phyloP scores from a whole-genome alignment of 2,329 filamentous ascomycete species.

The Diaporthe nobilis region DNA sequence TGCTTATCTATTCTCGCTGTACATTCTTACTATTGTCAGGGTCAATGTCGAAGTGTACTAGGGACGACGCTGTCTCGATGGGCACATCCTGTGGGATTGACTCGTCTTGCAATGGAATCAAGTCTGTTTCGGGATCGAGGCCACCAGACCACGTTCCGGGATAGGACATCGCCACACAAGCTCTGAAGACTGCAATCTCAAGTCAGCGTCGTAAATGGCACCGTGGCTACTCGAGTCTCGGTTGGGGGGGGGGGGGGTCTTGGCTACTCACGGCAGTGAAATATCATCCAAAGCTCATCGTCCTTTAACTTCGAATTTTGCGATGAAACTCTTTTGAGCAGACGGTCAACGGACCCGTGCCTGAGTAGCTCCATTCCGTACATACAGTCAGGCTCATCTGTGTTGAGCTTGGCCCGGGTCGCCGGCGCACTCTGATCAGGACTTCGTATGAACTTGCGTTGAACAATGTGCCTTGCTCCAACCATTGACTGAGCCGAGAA shows the following conservation, averaged over 20 bases:
- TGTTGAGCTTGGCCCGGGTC: not conserved
- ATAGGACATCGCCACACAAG: not conserved
- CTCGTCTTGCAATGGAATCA: not conserved
- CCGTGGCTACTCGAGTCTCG: not conserved
- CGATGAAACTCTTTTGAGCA: not conserved
- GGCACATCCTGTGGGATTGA: not conserved
- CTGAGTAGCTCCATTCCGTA: conserved; percentile 15
- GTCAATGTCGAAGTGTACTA: conserved; percentile 17
- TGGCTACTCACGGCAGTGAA: conserved; percentile 2
- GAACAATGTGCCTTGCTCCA: conserved; percentile 18
- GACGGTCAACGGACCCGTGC: not conserved
- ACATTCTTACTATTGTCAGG: conserved; percentile 10
- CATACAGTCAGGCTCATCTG: not conserved
- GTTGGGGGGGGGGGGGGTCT: not conserved
- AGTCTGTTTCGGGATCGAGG: not conserved
- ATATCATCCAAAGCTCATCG: conserved; percentile 25
- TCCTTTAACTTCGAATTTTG: not conserved
- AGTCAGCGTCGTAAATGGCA: not conserved
- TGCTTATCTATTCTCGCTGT: too few species aligned
- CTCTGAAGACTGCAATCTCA: not conserved
- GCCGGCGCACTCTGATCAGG: not conserved
- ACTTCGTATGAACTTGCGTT: not conserved
- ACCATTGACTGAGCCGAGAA: not conserved
- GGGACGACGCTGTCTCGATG: not conserved
- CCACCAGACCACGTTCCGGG: not conserved